phyloP scores from a whole-genome alignment of 116 monocot genomes.

The Phalaenopsis hybrid region DNA sequence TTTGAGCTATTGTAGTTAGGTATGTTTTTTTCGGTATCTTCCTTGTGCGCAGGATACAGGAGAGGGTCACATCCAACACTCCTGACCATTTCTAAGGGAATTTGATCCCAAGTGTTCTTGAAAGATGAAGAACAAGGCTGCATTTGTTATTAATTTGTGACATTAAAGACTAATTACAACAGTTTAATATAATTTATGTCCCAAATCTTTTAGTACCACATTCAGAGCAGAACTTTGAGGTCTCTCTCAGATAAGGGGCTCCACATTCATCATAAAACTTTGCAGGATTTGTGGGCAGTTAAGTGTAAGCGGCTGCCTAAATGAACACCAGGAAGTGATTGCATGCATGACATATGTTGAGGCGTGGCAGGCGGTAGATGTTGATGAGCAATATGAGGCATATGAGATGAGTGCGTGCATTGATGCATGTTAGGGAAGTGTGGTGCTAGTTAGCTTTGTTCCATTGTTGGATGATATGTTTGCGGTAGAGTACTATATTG shows the following conservation, averaged over 20 bases:
- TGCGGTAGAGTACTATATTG: slow-evolving; percentile 51
- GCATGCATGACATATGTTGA: slow-evolving; percentile 60
- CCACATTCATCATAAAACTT: slow-evolving; percentile 29
- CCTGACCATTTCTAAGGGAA: neutral
- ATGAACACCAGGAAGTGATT: slow-evolving; percentile 42
- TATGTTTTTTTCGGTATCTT: no score
- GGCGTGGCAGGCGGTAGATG: slow-evolving; percentile 36
- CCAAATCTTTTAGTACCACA: slow-evolving; percentile 85
- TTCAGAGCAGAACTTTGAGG: slow-evolving; percentile 92
- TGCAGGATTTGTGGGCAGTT: slow-evolving; percentile 30
- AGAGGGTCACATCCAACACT: no score
- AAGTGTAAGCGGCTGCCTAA: slow-evolving; percentile 58
- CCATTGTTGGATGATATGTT: slow-evolving; percentile 42
- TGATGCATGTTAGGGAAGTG: slow-evolving; percentile 47
- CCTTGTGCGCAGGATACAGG: no score
- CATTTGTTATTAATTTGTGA: neutral
- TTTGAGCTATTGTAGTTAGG: no score
- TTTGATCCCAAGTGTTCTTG: neutral
- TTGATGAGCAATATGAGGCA: slow-evolving; percentile 41
- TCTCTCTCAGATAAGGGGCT: slow-evolving; percentile 68
- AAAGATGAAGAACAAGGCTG: neutral
- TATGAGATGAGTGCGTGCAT: slow-evolving; percentile 50
- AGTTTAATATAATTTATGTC: slow-evolving; percentile 24
- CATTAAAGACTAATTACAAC: neutral
- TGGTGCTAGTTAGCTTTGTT: slow-evolving; percentile 45